Conservation (phyloP, 805 yeast species). For the Wickerhamiella qilinensis region DNA sequence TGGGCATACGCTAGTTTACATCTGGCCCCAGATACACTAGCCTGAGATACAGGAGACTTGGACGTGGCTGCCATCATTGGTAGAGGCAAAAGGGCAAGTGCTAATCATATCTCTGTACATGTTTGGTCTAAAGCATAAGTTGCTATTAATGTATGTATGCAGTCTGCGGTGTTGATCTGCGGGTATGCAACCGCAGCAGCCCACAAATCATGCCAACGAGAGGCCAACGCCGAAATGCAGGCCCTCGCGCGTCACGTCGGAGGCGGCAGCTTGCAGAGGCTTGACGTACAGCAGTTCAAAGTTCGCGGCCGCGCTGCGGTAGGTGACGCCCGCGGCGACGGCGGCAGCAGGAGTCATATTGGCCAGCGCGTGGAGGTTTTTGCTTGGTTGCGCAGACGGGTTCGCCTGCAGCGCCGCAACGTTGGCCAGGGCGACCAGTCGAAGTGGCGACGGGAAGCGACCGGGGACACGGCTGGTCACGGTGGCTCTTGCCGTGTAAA, state of each 20-base stretch:
- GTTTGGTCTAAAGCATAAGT: no score
- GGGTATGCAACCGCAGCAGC: neutral
- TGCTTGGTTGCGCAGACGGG: constrained; percentile 12
- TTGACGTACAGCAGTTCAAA: constrained; percentile 46
- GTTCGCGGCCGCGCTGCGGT: constrained; percentile 42
- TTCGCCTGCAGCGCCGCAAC: constrained; percentile 39
- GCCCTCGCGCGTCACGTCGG: constrained; percentile 37
- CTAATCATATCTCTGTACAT: no score
- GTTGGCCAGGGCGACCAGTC: constrained; percentile 44
- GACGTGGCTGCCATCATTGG: no score
- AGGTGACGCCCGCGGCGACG: constrained; percentile 39
- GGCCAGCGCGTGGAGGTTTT: constrained; percentile 19
- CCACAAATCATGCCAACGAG: neutral
- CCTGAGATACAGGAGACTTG: no score
- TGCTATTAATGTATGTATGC: neutral
- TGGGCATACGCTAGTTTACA: no score
- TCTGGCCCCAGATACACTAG: no score
- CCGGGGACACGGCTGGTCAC: constrained; percentile 47
- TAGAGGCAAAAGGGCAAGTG: no score
- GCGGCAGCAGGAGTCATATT: constrained; percentile 29
- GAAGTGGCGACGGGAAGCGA: constrained; percentile 32
- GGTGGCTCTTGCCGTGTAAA: constrained; percentile 36
- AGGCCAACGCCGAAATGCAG: constrained; percentile 45
- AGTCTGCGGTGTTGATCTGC: neutral
- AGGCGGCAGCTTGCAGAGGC: constrained; percentile 34